These are phyloP conservation scores for Castanea crenata DNA, from an alignment of 306 rosid genomes.

Conservation along the genomic window DNA sequence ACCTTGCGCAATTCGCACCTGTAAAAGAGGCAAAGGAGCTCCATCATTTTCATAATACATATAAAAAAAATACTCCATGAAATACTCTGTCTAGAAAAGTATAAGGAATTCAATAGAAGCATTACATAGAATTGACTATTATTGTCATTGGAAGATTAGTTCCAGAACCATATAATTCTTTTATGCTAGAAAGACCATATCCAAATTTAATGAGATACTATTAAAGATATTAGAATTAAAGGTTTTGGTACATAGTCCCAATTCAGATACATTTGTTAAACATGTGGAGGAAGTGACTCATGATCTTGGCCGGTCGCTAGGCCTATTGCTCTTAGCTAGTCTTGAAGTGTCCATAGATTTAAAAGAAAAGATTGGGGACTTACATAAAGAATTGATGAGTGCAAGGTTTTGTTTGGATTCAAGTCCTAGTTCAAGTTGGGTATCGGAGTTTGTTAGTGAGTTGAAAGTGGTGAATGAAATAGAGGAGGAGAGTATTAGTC, in stretches of 20 bases:
- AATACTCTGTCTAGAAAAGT: too few relatives aligned
- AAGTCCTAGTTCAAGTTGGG: slow-evolving; percentile 49
- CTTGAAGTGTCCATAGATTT: slow-evolving; percentile 54
- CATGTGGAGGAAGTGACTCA: slow-evolving; percentile 62
- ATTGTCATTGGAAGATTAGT: too few relatives aligned
- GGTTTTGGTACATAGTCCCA: slow-evolving; percentile 35
- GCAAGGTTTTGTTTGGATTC: slow-evolving; percentile 39
- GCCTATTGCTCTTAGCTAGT: slow-evolving; percentile 65
- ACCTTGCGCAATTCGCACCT: too few relatives aligned
- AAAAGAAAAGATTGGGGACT: slow-evolving; percentile 48
- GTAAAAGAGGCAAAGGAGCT: too few relatives aligned
- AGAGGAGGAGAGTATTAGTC: slow-evolving; percentile 43
- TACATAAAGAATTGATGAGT: slow-evolving; percentile 63
- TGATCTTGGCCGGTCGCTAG: slow-evolving; percentile 77
- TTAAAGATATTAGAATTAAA: neutral
- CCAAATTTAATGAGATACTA: too few relatives aligned
- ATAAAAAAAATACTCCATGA: too few relatives aligned
- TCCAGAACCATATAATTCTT: too few relatives aligned
- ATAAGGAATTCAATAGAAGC: too few relatives aligned
- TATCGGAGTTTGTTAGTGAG: slow-evolving; percentile 41
- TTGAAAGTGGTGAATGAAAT: slow-evolving; percentile 46
- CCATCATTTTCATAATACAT: too few relatives aligned
- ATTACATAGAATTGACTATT: too few relatives aligned
- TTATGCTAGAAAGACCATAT: too few relatives aligned
- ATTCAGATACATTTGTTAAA: slow-evolving; percentile 37